Percentiles rank a stretch among this genome's conserved stretches.
phyloP scores from a whole-genome alignment of 805 yeast genomes.

The Kazachstania africana region DNA sequence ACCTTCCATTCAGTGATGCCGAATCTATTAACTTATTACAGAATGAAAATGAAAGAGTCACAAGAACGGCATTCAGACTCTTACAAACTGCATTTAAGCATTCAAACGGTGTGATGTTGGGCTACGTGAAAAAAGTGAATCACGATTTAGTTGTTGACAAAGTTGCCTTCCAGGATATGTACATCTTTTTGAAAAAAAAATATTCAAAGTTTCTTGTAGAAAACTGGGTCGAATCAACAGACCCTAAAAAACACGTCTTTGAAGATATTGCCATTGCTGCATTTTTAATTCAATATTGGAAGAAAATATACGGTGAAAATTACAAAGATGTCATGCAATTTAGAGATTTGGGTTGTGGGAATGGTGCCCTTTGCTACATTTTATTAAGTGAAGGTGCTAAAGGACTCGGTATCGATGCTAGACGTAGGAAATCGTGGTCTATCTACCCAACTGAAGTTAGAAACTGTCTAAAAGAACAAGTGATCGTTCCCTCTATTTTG shows the following conservation, averaged over 20 bases:
- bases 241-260: conserved; percentile 90
- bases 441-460: conserved; percentile 59
- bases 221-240: conserved; percentile 88
- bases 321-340: conserved; percentile 39
- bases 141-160: conserved; percentile 83
- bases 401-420: conserved; percentile 83
- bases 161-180: conserved; percentile 70
- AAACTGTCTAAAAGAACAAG: conserved; percentile 53
- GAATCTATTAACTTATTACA: conserved; percentile 18
- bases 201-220: conserved; percentile 67
- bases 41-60: conserved; percentile 41
- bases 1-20: conserved; percentile 43
- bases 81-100: conserved; percentile 74
- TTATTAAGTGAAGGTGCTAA: conserved; percentile 65
- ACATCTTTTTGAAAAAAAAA: conserved; percentile 68
- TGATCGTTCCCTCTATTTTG: conserved; percentile 67
- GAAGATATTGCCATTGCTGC: conserved; percentile 96
- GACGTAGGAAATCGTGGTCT: conserved; percentile 81
- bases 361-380: conserved; percentile 74
- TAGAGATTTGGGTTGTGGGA: conserved; percentile 91
- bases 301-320: conserved; percentile 31
- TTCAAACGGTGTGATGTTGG: conserved; percentile 70
- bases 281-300: conserved; percentile 81
- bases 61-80: conserved; percentile 73
- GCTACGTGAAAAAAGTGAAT: conserved; percentile 77